Percentiles rank a stretch among this genome's conserved stretches.
Evolutionary conservation across 306 rosid species (phyloP).

Genomic region (Mucuna pruriens): DNA sequence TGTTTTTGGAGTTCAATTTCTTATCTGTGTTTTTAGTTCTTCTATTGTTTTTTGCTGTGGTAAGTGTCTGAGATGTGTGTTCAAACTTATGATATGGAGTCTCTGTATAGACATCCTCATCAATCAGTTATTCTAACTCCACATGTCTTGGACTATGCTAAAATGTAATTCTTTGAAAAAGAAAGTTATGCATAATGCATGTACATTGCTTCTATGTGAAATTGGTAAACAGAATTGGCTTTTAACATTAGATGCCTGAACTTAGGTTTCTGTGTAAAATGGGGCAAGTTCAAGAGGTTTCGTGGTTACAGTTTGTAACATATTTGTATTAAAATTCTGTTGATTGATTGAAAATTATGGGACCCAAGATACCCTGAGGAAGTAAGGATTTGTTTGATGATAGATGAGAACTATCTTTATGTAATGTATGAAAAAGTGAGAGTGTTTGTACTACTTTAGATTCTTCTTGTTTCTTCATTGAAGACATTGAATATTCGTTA

Average conservation of each 20-base stretch:
- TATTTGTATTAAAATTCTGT: neutral
- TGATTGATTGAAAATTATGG: constrained; percentile 15
- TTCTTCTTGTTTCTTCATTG: constrained; percentile 16
- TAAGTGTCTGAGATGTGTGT: neutral
- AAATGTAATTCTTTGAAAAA: neutral
- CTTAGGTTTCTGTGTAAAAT: neutral
- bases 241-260: neutral
- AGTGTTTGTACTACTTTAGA: neutral
- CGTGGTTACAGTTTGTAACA: neutral
- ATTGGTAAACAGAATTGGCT: neutral
- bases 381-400: neutral
- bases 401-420: constrained; percentile 11
- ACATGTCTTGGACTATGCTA: neutral
- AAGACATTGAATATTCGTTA: constrained; percentile 9
- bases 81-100: constrained; percentile 9
- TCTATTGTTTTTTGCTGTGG: constrained; percentile 22
- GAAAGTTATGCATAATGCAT: neutral
- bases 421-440: neutral
- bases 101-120: neutral
- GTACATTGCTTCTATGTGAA: neutral
- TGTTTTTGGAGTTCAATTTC: neutral
- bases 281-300: constrained; percentile 7
- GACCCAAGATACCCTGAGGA: neutral
- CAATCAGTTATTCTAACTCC: neutral
- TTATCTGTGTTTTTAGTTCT: constrained; percentile 29